Evolutionary conservation across 169 alveolate genomes (phyloP), one percentile per base, ranked within the genome.

Genomic region (Babesia ovata): DNA sequence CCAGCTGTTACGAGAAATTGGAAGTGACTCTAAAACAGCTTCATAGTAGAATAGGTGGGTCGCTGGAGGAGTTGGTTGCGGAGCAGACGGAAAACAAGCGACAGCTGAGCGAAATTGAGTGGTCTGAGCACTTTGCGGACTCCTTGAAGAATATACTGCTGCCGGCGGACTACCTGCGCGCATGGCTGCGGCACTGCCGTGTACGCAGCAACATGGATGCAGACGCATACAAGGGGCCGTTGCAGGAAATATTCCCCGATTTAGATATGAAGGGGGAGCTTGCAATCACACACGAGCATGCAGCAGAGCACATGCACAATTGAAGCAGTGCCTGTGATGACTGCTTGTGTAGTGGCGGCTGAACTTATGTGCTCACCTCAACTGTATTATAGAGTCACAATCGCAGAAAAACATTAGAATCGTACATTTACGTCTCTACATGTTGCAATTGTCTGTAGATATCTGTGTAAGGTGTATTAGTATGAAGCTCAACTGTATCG

Each of bases 181-280:
- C 86, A n/a, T 83, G 90, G 90, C 85, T 88, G 49, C 60, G 87
- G 29, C 93, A 88, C 73, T 88, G 93, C 61, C 77, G 78, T 26
- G 71, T 86, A 28, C 59, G 93, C 36, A 82, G 75, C 22, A 79
- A 88, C 57, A 29, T 88, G 21, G 29, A 57, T 52, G 46, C 22
- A 2, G 58, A 54, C 61, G 21, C 74, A 42, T 71, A 46, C 24
- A 49, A 60, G 57, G 61, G 54, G 67, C 85, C 79, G 10, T 63
- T 62, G 48, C 46, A 75, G 33, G 86, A 73, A 29, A 54, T 83
- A 14, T 83, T 74, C 75, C 84, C 90, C 22, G 86, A 83, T 49
- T 58, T 75, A 12, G 50, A 61, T 29, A 78, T 83, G 17, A 58
- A 74, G 59, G 90, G 85, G 3, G 82, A 73, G 63, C 75, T 83